Evolutionary conservation across 2,329 filamentous ascomycete genomes (phyloP).

Genomic region (Ascomycota sp.): DNA sequence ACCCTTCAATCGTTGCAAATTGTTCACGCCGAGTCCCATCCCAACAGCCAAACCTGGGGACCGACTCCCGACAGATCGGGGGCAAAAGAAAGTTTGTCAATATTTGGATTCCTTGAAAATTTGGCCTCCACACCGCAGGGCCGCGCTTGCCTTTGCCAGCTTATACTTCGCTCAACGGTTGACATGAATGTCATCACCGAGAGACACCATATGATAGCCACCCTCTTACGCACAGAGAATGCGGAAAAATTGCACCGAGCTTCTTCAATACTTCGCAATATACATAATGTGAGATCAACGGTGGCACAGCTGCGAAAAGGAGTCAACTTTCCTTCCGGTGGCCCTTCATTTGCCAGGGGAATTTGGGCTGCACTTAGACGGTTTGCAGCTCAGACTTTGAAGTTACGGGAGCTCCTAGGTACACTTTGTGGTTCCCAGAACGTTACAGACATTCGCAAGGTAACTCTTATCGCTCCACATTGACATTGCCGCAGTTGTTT

Average conservation of each 20-base stretch:
- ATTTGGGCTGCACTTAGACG: constrained; percentile 53
- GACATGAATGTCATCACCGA: constrained; percentile 47
- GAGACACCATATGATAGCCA: constrained; percentile 47
- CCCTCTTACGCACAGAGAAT: constrained; percentile 51
- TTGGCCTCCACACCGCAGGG: constrained; percentile 65
- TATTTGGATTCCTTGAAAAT: constrained; percentile 65
- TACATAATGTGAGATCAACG: constrained; percentile 55
- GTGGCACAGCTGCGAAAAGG: constrained; percentile 60
- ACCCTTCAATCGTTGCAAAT: constrained; percentile 71
- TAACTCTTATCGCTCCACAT: too few relatives aligned
- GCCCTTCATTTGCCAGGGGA: constrained; percentile 36
- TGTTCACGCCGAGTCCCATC: constrained; percentile 62
- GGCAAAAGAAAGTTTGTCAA: constrained; percentile 61
- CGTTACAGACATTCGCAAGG: constrained; percentile 6
- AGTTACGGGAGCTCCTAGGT: constrained; percentile 41
- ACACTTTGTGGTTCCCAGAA: constrained; percentile 5
- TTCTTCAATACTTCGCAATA: constrained; percentile 39
- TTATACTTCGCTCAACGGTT: constrained; percentile 61
- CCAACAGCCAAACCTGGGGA: constrained; percentile 59
- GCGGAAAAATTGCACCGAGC: constrained; percentile 31
- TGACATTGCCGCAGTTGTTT: too few relatives aligned
- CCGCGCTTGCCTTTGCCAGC: constrained; percentile 48
- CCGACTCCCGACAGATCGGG: constrained; percentile 21
- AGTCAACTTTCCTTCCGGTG: constrained; percentile 30
- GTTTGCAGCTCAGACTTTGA: constrained; percentile 53